Evolutionary conservation across 441 rosid genomes (phyloP).

Genomic region (Populus hybrid): DNA sequence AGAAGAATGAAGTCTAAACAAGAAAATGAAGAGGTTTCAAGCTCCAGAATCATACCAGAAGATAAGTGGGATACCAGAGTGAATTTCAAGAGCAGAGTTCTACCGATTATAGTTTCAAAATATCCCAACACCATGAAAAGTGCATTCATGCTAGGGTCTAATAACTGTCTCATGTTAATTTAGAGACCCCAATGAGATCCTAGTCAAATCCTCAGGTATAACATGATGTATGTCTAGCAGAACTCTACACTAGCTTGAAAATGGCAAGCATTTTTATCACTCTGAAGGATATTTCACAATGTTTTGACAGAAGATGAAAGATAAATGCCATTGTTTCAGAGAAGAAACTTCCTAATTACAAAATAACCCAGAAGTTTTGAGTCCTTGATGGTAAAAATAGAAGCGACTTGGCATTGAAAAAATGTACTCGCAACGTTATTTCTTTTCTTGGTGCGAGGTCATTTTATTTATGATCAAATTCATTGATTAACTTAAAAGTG

Average conservation of each 20-base stretch:
- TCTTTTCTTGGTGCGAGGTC: background rate
- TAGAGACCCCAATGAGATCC: background rate
- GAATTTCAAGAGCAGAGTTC: background rate
- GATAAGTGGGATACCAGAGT: background rate
- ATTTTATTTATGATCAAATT: background rate
- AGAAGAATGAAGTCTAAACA: background rate
- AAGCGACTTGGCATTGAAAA: background rate
- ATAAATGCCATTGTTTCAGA: background rate
- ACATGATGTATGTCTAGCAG: background rate
- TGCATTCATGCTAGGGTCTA: background rate
- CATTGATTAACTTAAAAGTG: background rate
- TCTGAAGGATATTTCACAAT: background rate
- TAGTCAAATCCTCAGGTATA: background rate
- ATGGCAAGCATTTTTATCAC: background rate
- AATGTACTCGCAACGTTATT: background rate
- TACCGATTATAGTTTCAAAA: background rate
- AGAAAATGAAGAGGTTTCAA: background rate
- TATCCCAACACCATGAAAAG: background rate
- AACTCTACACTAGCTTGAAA: background rate
- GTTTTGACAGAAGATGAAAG: background rate
- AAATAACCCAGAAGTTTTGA: background rate
- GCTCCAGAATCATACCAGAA: background rate
- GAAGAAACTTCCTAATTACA: background rate
- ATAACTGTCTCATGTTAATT: background rate
- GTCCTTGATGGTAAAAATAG: background rate